A percentile compares a stretch with the other conserved stretches of the same genome.
phyloP scores from a whole-genome alignment of 108 stramenopile species.

The Schizochytrium sp. region DNA sequence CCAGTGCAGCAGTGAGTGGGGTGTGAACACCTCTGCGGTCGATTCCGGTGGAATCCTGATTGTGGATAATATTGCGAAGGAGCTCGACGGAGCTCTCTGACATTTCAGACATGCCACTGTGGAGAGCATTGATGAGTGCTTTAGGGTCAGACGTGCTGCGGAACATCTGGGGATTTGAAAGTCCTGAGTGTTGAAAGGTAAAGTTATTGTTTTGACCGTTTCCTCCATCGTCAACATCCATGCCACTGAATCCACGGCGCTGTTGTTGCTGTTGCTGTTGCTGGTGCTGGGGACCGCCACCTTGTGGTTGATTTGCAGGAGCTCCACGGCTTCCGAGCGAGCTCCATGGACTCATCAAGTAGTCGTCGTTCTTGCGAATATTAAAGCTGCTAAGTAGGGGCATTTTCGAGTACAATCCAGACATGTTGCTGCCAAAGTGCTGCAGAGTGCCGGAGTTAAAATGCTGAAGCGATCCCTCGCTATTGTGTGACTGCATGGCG shows the following conservation, averaged over 20 bases:
- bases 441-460: not conserved
- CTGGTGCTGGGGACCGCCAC: not conserved
- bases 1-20: slow-evolving; percentile 1
- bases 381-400: not conserved
- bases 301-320: not conserved
- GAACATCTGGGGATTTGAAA: not conserved
- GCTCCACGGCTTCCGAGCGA: slow-evolving; percentile 15
- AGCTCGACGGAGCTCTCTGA: slow-evolving; percentile 50
- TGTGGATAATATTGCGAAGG: not conserved
- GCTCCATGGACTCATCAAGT: not conserved
- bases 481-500: not conserved
- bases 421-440: slow-evolving; percentile 12
- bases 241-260: not conserved
- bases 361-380: slow-evolving; percentile 17
- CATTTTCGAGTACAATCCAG: not conserved
- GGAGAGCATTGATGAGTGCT: not conserved
- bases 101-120: slow-evolving; percentile 33
- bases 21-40: slow-evolving; percentile 11
- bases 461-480: not conserved
- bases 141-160: not conserved
- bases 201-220: not conserved
- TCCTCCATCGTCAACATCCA: not conserved
- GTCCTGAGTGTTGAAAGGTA: not conserved
- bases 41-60: not conserved
- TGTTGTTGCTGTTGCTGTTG: not conserved